A percentile compares a stretch with the other conserved stretches of the same genome.
Evolutionary conservation across 345 rosid genomes (phyloP).

Genomic region (Citrus australasica): DNA sequence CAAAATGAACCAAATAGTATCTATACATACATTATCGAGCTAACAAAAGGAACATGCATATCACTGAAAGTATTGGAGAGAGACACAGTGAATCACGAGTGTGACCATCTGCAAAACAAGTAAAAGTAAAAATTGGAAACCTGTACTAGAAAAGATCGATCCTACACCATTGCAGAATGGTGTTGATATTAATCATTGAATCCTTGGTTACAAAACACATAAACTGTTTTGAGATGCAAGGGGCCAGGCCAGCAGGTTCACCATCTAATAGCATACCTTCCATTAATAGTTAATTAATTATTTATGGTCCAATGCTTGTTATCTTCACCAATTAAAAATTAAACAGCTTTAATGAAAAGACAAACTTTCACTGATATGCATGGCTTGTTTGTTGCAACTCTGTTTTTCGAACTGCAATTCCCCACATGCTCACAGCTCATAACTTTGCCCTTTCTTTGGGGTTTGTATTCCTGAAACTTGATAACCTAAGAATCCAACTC

Average conservation of each 20-base stretch:
- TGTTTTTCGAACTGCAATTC: not conserved
- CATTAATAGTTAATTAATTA: not conserved
- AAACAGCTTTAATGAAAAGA: not conserved
- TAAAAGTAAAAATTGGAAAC: not conserved
- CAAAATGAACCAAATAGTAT: too few species aligned
- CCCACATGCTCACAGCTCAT: constrained; percentile 36
- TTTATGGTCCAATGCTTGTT: not conserved
- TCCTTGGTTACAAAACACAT: not conserved
- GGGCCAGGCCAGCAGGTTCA: not conserved
- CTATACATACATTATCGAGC: too few species aligned
- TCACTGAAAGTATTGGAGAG: too few species aligned
- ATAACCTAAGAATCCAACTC: constrained; percentile 15
- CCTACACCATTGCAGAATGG: not conserved
- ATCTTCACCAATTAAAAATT: not conserved
- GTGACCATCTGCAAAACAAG: not conserved
- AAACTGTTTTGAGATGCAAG: not conserved
- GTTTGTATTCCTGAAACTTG: constrained; percentile 4
- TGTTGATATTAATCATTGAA: constrained; percentile 4
- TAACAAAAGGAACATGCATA: too few species aligned
- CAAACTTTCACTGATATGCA: constrained; percentile 6
- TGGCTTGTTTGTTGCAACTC: not conserved
- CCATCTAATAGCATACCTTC: not conserved
- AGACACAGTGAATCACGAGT: not conserved
- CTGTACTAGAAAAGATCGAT: not conserved
- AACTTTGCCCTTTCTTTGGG: constrained; percentile 11